Percentiles rank a stretch among this genome's conserved stretches.
These are phyloP conservation scores for Microsporum audouinii DNA, from an alignment of 2,329 filamentous ascomycete genomes.

Conservation along the genomic window DNA sequence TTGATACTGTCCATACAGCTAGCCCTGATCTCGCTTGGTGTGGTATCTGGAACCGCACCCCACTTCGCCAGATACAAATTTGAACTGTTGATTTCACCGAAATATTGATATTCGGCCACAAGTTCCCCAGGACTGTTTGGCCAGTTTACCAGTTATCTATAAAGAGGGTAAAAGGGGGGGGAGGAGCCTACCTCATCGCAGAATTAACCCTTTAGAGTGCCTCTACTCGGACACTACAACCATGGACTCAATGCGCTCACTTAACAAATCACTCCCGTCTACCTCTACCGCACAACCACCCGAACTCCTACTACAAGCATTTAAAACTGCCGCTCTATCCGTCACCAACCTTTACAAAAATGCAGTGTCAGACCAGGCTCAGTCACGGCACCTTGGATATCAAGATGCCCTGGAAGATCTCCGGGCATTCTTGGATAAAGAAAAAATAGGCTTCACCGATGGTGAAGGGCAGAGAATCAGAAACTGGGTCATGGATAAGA, in stretches of 20 bases:
- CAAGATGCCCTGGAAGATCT: conserved; percentile 90
- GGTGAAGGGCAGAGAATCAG: conserved; percentile 61
- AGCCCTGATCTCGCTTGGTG: background rate
- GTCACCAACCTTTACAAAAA: conserved; percentile 96
- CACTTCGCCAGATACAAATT: conserved; percentile 1
- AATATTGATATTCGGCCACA: background rate
- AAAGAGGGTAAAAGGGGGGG: background rate
- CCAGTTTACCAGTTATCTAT: background rate
- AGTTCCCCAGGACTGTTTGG: background rate
- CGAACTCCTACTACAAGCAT: conserved; percentile 63
- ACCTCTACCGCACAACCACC: conserved; percentile 37
- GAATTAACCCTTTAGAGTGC: background rate
- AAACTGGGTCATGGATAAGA: conserved; percentile 46
- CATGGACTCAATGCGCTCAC: conserved; percentile 55
- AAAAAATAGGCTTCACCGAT: conserved; percentile 64
- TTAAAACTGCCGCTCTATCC: conserved; percentile 82
- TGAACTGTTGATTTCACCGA: background rate
- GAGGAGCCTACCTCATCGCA: background rate
- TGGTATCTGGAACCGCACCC: background rate
- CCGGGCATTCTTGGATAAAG: conserved; percentile 70
- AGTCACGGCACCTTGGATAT: conserved; percentile 70
- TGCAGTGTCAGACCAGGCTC: conserved; percentile 64
- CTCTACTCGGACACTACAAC: conserved; percentile 5
- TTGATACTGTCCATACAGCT: background rate
- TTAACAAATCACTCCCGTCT: conserved; percentile 51